phyloP scores from a whole-genome alignment of 2,329 filamentous ascomycete genomes.

The Botryosphaeria dothidea region DNA sequence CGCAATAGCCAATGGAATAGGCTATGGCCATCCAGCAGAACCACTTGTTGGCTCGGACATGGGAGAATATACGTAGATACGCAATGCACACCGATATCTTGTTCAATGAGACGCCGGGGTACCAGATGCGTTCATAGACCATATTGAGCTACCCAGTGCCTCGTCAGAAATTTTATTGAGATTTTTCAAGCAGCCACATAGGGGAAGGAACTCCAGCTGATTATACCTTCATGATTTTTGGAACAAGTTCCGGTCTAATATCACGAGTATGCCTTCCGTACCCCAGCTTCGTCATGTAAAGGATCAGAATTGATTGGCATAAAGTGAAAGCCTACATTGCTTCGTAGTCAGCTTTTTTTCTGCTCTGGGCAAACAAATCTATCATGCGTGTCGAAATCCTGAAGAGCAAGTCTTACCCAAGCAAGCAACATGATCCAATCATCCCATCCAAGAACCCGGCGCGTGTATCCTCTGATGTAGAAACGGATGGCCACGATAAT shows the following conservation, averaged over 20 bases:
- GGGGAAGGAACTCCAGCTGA: not conserved
- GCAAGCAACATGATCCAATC: constrained; percentile 31
- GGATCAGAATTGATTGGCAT: constrained; percentile 28
- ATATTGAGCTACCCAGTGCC: not conserved
- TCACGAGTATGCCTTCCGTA: constrained; percentile 32
- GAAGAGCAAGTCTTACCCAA: constrained; percentile 20
- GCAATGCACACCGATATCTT: constrained; percentile 32
- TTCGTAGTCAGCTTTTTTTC: too few relatives aligned
- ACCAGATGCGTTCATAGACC: constrained; percentile 23
- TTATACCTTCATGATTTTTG: constrained; percentile 22
- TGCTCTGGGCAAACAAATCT: too few relatives aligned
- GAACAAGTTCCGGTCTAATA: not conserved
- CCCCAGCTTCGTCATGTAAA: constrained; percentile 27
- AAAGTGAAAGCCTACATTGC: not conserved
- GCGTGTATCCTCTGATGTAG: constrained; percentile 32
- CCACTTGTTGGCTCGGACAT: constrained; percentile 27
- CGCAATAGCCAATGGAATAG: constrained; percentile 24
- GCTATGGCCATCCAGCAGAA: constrained; percentile 25
- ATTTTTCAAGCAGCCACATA: not conserved
- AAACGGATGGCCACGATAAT: not conserved
- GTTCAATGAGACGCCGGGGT: constrained; percentile 27
- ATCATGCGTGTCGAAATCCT: too few relatives aligned
- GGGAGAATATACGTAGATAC: constrained; percentile 32
- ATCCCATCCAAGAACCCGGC: constrained; percentile 28
- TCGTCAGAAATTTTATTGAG: not conserved